Evolutionary conservation across 2,329 filamentous ascomycete species (phyloP).

Genomic region (Ceratocystis harringtonii): DNA sequence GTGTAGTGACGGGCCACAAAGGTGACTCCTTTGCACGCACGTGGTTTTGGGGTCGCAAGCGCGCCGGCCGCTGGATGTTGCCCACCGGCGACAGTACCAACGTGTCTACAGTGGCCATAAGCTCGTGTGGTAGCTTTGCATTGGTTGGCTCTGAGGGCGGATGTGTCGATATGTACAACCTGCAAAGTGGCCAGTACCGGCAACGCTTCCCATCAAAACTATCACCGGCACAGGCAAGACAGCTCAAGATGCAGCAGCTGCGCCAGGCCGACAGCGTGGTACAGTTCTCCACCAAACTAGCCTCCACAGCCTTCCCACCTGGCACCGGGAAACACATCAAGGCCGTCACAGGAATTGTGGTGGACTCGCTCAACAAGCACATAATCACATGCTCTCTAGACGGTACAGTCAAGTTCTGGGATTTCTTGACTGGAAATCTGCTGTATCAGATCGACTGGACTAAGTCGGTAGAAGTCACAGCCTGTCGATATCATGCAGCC

Average conservation of each 20-base stretch:
- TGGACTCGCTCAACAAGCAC: conserved; percentile 77
- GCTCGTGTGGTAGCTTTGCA: conserved; percentile 85
- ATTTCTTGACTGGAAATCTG: conserved; percentile 70
- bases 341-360: conserved; percentile 68
- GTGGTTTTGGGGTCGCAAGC: conserved; percentile 96
- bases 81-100: conserved; percentile 70
- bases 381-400: conserved; percentile 79
- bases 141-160: conserved; percentile 73
- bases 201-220: conserved; percentile 73
- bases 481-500: conserved; percentile 63
- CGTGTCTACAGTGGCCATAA: conserved; percentile 76
- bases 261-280: conserved; percentile 43
- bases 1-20: conserved; percentile 82
- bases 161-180: conserved; percentile 85
- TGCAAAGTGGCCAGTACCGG: conserved; percentile 81
- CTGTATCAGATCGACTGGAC: conserved; percentile 73
- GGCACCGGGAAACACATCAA: conserved; percentile 62
- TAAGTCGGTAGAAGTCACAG: conserved; percentile 41
- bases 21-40: conserved; percentile 74
- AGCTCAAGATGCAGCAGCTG: conserved; percentile 51
- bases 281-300: conserved; percentile 34
- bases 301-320: conserved; percentile 29
- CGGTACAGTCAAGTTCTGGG: conserved; percentile 95
- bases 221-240: conserved; percentile 63
- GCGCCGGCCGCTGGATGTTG: conserved; percentile 84